phyloP scores from a whole-genome alignment of 345 rosid species.

The Geranium brycei region DNA sequence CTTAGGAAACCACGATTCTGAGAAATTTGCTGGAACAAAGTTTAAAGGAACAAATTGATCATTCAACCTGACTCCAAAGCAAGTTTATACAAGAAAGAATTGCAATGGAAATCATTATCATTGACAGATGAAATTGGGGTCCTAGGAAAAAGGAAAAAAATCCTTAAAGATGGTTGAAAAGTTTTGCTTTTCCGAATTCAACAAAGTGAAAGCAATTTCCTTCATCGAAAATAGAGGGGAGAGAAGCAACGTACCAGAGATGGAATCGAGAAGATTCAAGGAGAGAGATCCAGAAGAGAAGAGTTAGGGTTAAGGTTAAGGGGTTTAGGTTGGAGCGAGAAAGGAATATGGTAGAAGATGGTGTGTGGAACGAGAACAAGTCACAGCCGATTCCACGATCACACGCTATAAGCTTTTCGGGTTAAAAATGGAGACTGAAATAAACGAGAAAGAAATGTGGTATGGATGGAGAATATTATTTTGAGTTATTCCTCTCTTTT shows the following conservation, averaged over 20 bases:
- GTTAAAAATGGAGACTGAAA: slow-evolving; percentile 2
- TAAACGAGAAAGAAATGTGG: not conserved
- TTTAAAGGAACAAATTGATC: not conserved
- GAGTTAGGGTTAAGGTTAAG: slow-evolving; percentile 7
- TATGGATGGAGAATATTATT: not conserved
- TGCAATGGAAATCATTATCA: not conserved
- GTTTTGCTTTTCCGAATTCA: not conserved
- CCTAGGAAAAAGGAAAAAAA: not conserved
- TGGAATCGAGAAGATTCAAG: not conserved
- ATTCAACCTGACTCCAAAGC: not conserved
- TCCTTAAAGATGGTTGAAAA: not conserved
- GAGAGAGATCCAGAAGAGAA: not conserved
- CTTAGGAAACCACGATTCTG: not conserved
- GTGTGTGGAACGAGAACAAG: slow-evolving; percentile 7
- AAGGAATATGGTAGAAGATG: slow-evolving; percentile 23
- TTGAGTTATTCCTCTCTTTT: no score
- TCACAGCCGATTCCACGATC: slow-evolving; percentile 6
- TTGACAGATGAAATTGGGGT: not conserved
- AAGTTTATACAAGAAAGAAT: not conserved
- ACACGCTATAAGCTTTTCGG: not conserved
- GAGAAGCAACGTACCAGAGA: slow-evolving; percentile 2
- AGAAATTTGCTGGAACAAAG: not conserved
- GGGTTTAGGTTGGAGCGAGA: not conserved
- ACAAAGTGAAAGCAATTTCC: not conserved
- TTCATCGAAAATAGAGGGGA: not conserved